A percentile compares a stretch with the other conserved stretches of the same genome.
phyloP scores from a whole-genome alignment of 495 filamentous ascomycete genomes.

The Chlorociboria aeruginascens region DNA sequence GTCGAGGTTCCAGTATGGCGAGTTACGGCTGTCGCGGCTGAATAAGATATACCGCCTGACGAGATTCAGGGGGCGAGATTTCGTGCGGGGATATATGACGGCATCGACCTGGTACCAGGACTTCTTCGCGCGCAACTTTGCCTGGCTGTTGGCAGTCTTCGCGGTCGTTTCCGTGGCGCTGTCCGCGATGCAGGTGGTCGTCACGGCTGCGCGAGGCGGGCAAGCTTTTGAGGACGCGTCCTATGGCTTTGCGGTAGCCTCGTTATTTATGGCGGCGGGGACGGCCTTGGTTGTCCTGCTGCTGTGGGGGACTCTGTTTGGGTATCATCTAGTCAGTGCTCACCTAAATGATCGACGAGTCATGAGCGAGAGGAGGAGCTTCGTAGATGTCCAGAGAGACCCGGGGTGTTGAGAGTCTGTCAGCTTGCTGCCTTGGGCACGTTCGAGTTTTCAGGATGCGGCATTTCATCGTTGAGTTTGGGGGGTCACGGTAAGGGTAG shows the following conservation, averaged over 20 bases:
- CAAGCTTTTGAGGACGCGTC: conserved; percentile 5
- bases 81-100: conserved; percentile 9
- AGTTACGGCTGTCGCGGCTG: conserved; percentile 27
- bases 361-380: conserved; percentile 3
- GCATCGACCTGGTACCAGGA: conserved; percentile 17
- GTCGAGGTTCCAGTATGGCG: conserved; percentile 27
- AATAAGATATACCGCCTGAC: conserved; percentile 20
- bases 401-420: no score
- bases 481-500: no score
- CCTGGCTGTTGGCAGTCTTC: conserved; percentile 24
- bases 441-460: no score
- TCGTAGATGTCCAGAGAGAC: background rate
- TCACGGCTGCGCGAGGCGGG: background rate
- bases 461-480: no score
- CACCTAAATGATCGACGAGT: conserved; percentile 5
- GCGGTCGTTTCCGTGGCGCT: conserved; percentile 17
- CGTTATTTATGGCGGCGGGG: conserved; percentile 3
- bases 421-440: no score
- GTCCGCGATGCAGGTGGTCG: conserved; percentile 9
- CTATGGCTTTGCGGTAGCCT: conserved; percentile 8
- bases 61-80: background rate
- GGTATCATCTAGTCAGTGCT: conserved; percentile 8
- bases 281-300: conserved; percentile 1
- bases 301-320: conserved; percentile 3
- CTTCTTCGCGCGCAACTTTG: conserved; percentile 26